phyloP scores from a whole-genome alignment of 257 asterid species.

The Penstemon eatonii region DNA sequence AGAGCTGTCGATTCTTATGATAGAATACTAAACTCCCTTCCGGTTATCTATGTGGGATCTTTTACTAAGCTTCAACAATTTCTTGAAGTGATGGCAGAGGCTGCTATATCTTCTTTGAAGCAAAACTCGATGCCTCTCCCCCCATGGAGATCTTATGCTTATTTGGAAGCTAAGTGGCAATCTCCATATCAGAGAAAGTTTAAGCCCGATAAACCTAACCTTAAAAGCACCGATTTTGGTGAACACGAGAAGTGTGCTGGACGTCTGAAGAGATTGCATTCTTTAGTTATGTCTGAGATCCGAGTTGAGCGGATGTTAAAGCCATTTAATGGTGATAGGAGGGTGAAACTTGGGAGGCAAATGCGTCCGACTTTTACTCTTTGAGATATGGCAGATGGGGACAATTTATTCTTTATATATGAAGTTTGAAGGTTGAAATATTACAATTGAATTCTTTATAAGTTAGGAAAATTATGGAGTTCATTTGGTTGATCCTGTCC shows the following conservation, averaged over 20 bases:
- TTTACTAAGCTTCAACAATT: slow-evolving; percentile 51
- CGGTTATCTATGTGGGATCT: slow-evolving; percentile 64
- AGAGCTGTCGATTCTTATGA: slow-evolving; percentile 78
- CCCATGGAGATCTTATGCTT: slow-evolving; percentile 73
- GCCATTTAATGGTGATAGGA: slow-evolving; percentile 42
- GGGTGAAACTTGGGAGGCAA: slow-evolving; percentile 34
- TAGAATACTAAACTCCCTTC: slow-evolving; percentile 54
- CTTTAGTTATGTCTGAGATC: slow-evolving; percentile 47
- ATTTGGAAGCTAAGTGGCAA: slow-evolving; percentile 70
- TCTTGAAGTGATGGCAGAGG: slow-evolving; percentile 77
- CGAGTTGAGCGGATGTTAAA: slow-evolving; percentile 42
- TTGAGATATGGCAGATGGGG: slow-evolving; percentile 6
- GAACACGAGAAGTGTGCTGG: slow-evolving; percentile 55
- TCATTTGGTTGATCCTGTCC: background rate
- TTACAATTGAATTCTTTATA: background rate
- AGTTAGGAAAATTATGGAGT: background rate
- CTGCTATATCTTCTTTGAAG: slow-evolving; percentile 64
- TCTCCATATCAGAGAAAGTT: slow-evolving; percentile 48
- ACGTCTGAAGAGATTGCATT: slow-evolving; percentile 49
- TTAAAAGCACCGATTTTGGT: background rate
- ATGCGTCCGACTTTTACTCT: slow-evolving; percentile 16
- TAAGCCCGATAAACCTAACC: slow-evolving; percentile 26
- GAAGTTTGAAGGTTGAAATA: background rate
- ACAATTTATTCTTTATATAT: background rate
- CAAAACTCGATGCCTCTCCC: slow-evolving; percentile 87